These are phyloP conservation scores for Kazachstania psychrophila DNA, from an alignment of 805 yeast genomes.

Conservation along the genomic window DNA sequence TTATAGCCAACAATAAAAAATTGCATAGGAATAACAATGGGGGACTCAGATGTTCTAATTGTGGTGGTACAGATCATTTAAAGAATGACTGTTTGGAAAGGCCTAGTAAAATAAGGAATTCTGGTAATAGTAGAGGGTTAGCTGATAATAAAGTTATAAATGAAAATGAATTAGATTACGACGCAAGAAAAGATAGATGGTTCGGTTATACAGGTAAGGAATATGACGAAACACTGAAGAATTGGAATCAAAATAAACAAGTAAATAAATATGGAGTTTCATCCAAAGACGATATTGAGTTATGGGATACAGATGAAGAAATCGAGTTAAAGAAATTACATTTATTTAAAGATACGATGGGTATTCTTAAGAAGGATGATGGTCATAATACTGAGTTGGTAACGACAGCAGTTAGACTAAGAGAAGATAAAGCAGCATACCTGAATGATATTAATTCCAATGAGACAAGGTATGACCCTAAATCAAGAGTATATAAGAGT, in stretches of 20 bases:
- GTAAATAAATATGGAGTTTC: conserved; percentile 9
- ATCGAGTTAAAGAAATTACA: conserved; percentile 37
- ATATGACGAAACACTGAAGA: conserved; percentile 42
- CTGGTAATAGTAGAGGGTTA: conserved; percentile 21
- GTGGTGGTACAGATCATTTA: conserved; percentile 46
- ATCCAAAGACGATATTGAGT: conserved; percentile 9
- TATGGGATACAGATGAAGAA: conserved; percentile 37
- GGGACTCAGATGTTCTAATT: conserved; percentile 39
- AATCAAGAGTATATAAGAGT: conserved; percentile 35
- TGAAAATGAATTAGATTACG: conserved; percentile 37
- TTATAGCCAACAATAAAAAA: conserved; percentile 10
- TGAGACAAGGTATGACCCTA: conserved; percentile 45
- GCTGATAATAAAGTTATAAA: conserved; percentile 19
- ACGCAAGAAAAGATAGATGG: conserved; percentile 72
- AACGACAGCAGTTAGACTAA: conserved; percentile 41
- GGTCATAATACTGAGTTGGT: conserved; percentile 9
- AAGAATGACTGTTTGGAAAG: conserved; percentile 50
- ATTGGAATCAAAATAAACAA: conserved; percentile 33
- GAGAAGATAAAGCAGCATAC: conserved; percentile 73
- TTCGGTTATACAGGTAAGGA: conserved; percentile 63
- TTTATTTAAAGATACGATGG: conserved; percentile 17
- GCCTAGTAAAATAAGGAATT: conserved; percentile 34
- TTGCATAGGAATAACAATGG: not conserved
- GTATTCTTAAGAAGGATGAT: conserved; percentile 16
- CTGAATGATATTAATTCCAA: conserved; percentile 40